Base-by-base conservation (phyloP, 2,329 filamentous ascomycete genomes). In the Ophiostoma sp. region DNA sequence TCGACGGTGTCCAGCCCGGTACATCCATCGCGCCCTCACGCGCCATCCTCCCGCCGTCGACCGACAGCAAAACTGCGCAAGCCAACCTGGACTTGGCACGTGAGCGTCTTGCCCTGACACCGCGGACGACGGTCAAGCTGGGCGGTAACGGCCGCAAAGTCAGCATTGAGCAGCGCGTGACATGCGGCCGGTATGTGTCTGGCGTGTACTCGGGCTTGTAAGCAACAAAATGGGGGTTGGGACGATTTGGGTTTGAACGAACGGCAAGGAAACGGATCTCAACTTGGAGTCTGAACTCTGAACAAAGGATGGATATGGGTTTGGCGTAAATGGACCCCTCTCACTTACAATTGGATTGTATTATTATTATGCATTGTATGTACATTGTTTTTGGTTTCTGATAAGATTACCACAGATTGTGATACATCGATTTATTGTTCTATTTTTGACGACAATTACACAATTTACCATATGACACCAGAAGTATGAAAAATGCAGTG, bases 101-200 rank as follows among this genome's bases (percentile, higher is more conserved):
- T 71, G 87, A 79, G 45, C 85, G 95, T 48, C 90, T 98, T 74
- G 87, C 97, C 81, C 89, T 97, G 76, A 94, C 94, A 73, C 95
- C 95, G 52, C 85, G 88, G 77, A 89, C 91, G 76, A 93, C 88
- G 76, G 91, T 92, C 25, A 88, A 86, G 73, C 81, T 96, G 8
- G 89, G 88, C 2, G 86, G 86, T 69, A 86, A 84, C 77, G 92
- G 93, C 1, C 86, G 92, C 78, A 93, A 87, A 79, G 91, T 92
- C 19, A 91, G 87, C 72, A 84, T 97, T 77, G 94, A 97, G 84
- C 95, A 98, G 84, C 90, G 90, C 77, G 90, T 97, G 12, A 93
- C 96, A 81, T 98, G 95, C 80, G 95, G 95, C 22, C 88, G 92
- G 75, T 90, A 89, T 76, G 91, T 95, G 15, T 95, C 92, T 73